A percentile compares a stretch with the other conserved stretches of the same genome.
Evolutionary conservation across 306 rosid species (phyloP).

Genomic region (Cucumis hystrix): DNA sequence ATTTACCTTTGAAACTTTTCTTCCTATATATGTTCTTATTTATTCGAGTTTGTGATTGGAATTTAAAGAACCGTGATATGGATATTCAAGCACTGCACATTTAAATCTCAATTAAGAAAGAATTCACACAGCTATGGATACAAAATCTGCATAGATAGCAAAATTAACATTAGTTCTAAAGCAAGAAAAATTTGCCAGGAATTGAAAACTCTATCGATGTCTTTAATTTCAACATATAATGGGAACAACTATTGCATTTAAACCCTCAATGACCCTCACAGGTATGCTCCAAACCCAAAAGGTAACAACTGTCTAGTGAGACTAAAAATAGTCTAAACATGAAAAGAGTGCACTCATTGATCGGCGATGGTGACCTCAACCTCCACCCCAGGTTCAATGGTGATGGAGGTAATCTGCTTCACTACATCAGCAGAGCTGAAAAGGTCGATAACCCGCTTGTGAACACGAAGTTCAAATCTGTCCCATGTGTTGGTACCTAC

Average conservation of each 20-base stretch:
- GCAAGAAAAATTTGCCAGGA: background rate
- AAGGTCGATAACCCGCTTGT: slow-evolving; percentile 81
- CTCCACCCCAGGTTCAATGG: slow-evolving; percentile 90
- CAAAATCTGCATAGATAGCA: background rate
- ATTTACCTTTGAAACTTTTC: too few species aligned
- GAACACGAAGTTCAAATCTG: slow-evolving; percentile 83
- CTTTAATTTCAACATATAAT: background rate
- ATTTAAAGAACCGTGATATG: background rate
- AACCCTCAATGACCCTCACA: background rate
- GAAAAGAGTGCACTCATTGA: background rate
- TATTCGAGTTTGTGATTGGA: background rate
- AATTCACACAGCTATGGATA: background rate
- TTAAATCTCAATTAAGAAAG: background rate
- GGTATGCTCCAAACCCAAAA: background rate
- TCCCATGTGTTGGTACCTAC: slow-evolving; percentile 91
- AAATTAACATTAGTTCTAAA: background rate
- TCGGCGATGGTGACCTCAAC: slow-evolving; percentile 95
- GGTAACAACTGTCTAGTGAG: background rate
- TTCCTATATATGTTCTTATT: background rate
- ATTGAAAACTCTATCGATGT: background rate
- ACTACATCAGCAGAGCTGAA: slow-evolving; percentile 92
- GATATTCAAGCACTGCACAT: background rate
- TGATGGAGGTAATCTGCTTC: slow-evolving; percentile 87
- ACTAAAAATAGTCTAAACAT: background rate
- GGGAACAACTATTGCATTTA: background rate